Evolutionary conservation across 148 eudicot genomes (phyloP).

Genomic region (Spergularia marina): DNA sequence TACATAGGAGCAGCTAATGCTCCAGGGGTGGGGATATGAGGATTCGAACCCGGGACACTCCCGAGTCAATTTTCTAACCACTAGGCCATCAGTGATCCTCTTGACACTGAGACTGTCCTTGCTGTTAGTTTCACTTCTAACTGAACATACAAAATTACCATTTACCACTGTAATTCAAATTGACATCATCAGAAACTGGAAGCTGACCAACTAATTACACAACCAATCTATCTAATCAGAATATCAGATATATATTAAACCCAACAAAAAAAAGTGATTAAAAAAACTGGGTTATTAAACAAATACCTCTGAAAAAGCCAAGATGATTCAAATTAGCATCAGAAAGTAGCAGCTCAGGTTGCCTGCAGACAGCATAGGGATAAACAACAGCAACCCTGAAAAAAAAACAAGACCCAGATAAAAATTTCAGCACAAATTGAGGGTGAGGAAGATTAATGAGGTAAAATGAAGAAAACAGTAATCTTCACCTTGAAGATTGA

Average conservation of each 20-base stretch:
- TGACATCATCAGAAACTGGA: neutral
- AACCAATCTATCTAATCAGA: neutral
- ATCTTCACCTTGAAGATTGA: constrained; percentile 18
- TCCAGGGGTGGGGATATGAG: too few species aligned
- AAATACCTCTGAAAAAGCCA: constrained; percentile 24
- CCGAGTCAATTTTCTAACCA: too few species aligned
- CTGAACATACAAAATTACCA: neutral
- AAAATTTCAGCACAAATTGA: neutral
- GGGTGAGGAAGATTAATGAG: neutral
- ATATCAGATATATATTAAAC: neutral
- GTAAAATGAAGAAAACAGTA: neutral
- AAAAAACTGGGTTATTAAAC: neutral
- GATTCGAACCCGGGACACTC: too few species aligned
- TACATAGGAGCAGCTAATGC: too few species aligned
- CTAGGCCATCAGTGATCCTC: too few species aligned
- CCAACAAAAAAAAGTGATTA: neutral
- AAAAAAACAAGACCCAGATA: neutral
- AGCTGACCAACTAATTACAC: neutral
- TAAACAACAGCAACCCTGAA: constrained; percentile 24
- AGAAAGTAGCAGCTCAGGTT: constrained; percentile 19
- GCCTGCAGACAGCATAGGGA: constrained; percentile 21
- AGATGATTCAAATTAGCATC: constrained; percentile 14
- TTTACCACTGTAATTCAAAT: neutral
- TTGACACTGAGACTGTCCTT: too few species aligned
- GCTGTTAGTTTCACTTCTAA: too few species aligned